Evolutionary conservation across 495 filamentous ascomycete species (phyloP).

Genomic region (Penicillium riverlandense): DNA sequence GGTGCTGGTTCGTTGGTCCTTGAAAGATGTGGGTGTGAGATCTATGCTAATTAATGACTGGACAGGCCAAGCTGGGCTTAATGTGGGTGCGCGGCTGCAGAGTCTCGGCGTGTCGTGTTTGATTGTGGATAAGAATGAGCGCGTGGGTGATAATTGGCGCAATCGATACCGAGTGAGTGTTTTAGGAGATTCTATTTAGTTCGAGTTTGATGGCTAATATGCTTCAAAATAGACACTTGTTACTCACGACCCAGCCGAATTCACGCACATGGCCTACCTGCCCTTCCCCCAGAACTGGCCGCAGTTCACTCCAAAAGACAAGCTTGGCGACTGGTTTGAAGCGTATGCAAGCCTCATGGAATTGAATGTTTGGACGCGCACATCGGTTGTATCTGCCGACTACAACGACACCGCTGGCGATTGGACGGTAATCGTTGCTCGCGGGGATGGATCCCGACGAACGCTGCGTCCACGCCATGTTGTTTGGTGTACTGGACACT

Average conservation of each 20-base stretch:
- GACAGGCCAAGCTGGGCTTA: constrained; percentile 46
- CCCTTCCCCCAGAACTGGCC: constrained; percentile 62
- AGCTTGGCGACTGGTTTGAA: constrained; percentile 69
- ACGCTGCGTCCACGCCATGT: constrained; percentile 39
- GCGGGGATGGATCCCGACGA: constrained; percentile 32
- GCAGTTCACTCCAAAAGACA: constrained; percentile 71
- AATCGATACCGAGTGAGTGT: constrained; percentile 46
- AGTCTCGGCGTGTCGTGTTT: constrained; percentile 58
- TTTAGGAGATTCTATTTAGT: too few species aligned
- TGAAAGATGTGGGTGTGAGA: constrained; percentile 7
- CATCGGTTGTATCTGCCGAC: constrained; percentile 40
- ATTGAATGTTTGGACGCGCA: constrained; percentile 64
- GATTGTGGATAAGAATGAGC: constrained; percentile 57
- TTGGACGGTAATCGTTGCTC: constrained; percentile 55
- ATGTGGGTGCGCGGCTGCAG: constrained; percentile 60
- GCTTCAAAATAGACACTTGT: constrained; percentile 12
- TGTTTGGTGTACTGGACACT: constrained; percentile 44
- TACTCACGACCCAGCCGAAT: constrained; percentile 50
- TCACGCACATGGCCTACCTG: constrained; percentile 68
- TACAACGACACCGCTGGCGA: constrained; percentile 46
- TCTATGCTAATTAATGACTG: not conserved
- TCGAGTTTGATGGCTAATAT: too few species aligned
- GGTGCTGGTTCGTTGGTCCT: constrained; percentile 40
- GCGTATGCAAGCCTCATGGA: constrained; percentile 65
- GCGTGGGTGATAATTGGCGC: constrained; percentile 73